Evolutionary conservation across 2,329 filamentous ascomycete species (phyloP).

Genomic region (Akanthomyces lecanii): DNA sequence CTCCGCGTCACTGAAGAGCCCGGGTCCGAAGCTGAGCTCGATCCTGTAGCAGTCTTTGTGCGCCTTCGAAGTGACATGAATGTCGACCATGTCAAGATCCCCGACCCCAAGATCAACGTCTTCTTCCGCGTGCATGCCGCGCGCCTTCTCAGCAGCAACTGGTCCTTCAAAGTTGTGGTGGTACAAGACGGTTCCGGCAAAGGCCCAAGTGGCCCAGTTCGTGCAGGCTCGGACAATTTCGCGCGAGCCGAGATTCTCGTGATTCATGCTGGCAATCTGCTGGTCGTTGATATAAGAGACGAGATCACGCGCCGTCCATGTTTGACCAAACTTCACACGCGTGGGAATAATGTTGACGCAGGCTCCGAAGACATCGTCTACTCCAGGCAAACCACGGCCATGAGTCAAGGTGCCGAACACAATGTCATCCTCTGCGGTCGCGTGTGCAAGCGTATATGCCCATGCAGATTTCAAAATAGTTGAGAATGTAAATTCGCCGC

Average conservation of each 20-base stretch:
- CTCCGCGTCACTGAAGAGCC: background rate
- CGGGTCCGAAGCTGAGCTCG: background rate
- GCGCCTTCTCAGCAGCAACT: background rate
- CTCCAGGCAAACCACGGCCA: background rate
- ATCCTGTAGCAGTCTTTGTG: background rate
- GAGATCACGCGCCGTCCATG: background rate
- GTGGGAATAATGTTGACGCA: constrained; percentile 5
- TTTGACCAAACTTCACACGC: background rate
- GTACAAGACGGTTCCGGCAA: background rate
- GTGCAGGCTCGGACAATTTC: constrained; percentile 4
- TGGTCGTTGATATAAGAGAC: background rate
- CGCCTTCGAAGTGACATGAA: background rate
- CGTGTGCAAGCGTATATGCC: background rate
- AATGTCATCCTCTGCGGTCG: background rate
- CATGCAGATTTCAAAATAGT: background rate
- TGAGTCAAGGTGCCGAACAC: constrained; percentile 6
- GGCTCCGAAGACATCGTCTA: background rate
- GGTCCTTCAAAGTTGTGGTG: background rate
- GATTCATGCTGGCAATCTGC: background rate
- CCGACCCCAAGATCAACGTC: constrained; percentile 33
- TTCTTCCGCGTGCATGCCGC: constrained; percentile 38
- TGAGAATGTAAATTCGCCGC: background rate
- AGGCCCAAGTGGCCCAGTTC: background rate
- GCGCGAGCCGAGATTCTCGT: constrained; percentile 1
- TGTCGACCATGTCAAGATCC: constrained; percentile 26